Conservation (phyloP, 169 alveolate genomes). For the Cryptosporidium baileyi region DNA sequence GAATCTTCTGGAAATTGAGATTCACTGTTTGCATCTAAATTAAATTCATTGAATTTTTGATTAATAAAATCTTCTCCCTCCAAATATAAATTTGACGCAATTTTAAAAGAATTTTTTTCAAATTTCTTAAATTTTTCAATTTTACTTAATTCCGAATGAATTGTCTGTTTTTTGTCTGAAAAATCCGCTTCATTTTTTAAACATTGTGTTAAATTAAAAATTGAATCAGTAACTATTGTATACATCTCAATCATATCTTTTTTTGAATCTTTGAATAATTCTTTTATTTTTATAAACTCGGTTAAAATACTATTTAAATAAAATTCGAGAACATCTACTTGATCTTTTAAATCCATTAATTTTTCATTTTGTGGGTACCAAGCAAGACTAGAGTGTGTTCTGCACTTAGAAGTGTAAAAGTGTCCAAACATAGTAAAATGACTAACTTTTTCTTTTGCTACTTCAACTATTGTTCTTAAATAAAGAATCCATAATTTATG, state of each 20-base stretch:
- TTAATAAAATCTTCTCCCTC: neutral
- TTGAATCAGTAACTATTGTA: slow-evolving; percentile 10
- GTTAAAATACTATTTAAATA: neutral
- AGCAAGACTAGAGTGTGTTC: slow-evolving; percentile 7
- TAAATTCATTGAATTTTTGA: neutral
- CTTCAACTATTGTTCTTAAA: slow-evolving; percentile 16
- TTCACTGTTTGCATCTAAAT: neutral
- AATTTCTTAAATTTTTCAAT: neutral
- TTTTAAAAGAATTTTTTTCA: neutral
- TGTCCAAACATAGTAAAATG: slow-evolving; percentile 8
- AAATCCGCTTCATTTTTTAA: neutral
- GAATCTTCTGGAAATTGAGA: neutral
- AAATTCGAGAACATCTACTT: neutral
- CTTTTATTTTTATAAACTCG: neutral
- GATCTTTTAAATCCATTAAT: neutral
- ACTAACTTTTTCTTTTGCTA: neutral
- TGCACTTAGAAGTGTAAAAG: slow-evolving; percentile 11
- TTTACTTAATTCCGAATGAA: neutral
- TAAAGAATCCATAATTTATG: slow-evolving; percentile 51
- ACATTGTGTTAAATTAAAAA: neutral
- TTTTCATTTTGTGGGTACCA: slow-evolving; percentile 39
- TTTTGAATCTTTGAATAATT: neutral
- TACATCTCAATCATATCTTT: slow-evolving; percentile 35
- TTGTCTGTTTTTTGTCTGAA: neutral
- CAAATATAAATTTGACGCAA: neutral